These are phyloP conservation scores for Saccharomycopsis olivae DNA, from an alignment of 805 yeast species.

Conservation along the genomic window DNA sequence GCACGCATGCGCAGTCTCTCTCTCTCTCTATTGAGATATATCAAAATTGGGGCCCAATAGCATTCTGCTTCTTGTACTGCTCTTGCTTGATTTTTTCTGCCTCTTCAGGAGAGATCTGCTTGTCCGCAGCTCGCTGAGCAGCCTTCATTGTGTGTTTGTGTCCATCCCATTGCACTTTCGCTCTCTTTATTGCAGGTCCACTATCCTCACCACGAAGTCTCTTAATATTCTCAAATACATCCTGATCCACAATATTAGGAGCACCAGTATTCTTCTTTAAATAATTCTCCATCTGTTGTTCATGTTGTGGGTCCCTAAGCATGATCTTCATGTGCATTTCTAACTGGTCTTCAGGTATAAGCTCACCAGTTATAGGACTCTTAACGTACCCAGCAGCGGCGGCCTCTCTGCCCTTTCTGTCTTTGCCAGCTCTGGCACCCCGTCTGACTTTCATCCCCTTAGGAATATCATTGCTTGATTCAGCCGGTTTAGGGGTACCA, in stretches of 20 bases:
- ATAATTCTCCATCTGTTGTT: conserved; percentile 51
- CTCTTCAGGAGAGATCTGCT: too few relatives aligned
- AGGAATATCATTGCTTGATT: not conserved
- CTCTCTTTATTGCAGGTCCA: not conserved
- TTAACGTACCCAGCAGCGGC: too few relatives aligned
- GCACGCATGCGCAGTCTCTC: not conserved
- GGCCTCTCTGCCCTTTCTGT: too few relatives aligned
- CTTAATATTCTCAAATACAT: conserved; percentile 54
- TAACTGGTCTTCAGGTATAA: conserved; percentile 60
- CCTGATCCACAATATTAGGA: conserved; percentile 41
- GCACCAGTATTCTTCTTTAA: conserved; percentile 40
- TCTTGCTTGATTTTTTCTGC: not conserved
- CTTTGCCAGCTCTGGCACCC: conserved; percentile 71
- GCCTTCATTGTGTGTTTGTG: not conserved
- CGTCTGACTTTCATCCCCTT: conserved; percentile 50
- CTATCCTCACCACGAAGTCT: conserved; percentile 21
- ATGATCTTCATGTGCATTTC: conserved; percentile 60
- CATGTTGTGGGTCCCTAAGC: conserved; percentile 69
- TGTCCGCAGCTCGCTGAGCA: not conserved
- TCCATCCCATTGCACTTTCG: too few relatives aligned
- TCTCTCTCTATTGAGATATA: not conserved
- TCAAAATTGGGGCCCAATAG: not conserved
- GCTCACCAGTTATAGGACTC: conserved; percentile 73
- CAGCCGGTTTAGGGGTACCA: not conserved
- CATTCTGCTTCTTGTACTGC: not conserved